phyloP scores from a whole-genome alignment of 2,329 filamentous ascomycete genomes.

The Monosporascus sp. region DNA sequence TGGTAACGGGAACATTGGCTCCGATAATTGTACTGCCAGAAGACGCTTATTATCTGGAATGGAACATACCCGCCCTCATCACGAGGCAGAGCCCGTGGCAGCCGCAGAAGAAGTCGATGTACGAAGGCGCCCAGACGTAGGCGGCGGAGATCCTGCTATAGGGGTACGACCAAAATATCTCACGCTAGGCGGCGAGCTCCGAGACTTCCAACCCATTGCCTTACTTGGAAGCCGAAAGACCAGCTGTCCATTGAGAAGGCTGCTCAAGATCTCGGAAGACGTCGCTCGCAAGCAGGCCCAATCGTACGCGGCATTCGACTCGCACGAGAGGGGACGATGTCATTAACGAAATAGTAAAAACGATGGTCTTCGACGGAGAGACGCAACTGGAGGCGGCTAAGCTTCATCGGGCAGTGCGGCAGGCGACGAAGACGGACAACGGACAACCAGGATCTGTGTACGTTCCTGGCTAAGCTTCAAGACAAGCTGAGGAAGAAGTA shows the following conservation, averaged over 20 bases:
- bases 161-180: conserved; percentile 4
- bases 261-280: conserved; percentile 4
- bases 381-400: background rate
- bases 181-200: conserved; percentile 6
- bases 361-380: conserved; percentile 5
- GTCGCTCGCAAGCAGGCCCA: background rate
- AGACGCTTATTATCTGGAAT: too few relatives aligned
- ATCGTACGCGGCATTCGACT: background rate
- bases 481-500: too few relatives aligned
- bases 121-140: conserved; percentile 3
- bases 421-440: background rate
- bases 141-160: conserved; percentile 7
- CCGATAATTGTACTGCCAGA: too few relatives aligned
- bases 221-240: background rate
- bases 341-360: background rate
- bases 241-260: conserved; percentile 1
- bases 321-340: conserved; percentile 2
- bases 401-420: background rate
- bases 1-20: background rate
- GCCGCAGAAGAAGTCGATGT: background rate
- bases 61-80: conserved; percentile 5
- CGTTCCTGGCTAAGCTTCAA: too few relatives aligned
- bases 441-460: background rate
- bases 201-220: conserved; percentile 5
- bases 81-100: conserved; percentile 1